These are phyloP conservation scores for Dictyostelium firmibasis DNA, from an alignment of 78 protist species.

Conservation along the genomic window DNA sequence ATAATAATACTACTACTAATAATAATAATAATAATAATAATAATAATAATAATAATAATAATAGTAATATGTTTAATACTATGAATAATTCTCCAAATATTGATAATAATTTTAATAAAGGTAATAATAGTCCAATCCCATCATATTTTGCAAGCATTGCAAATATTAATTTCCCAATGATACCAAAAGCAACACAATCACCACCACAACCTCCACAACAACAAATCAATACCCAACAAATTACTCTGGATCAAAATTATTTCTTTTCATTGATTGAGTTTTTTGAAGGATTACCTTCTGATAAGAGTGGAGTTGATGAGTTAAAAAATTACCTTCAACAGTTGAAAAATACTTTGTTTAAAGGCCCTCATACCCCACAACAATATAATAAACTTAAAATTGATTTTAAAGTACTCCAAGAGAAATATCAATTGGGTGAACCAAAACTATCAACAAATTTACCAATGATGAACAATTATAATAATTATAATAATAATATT, in stretches of 20 bases:
- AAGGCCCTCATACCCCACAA: not conserved
- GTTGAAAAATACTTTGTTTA: conserved; percentile 5
- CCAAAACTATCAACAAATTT: not conserved
- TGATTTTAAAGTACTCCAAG: not conserved
- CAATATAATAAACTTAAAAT: conserved; percentile 9
- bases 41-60: not conserved
- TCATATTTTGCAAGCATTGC: conserved; percentile 3
- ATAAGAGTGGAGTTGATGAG: not conserved
- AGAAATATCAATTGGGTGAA: not conserved
- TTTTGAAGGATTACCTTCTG: not conserved
- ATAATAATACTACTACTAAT: not conserved
- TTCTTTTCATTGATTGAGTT: conserved; percentile 11
- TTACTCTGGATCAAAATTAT: conserved; percentile 19
- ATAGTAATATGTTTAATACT: not conserved
- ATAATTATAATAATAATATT: not conserved
- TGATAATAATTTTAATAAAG: not conserved
- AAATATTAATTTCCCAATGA: conserved; percentile 4
- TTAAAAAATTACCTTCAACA: not conserved
- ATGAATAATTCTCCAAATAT: not conserved
- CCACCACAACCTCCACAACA: conserved; percentile 2
- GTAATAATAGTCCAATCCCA: not conserved
- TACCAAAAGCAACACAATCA: not conserved
- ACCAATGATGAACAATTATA: not conserved
- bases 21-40: not conserved
- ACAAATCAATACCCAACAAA: not conserved